Evolutionary conservation across 768 basidiomycete species (phyloP).

Genomic region (Lactifluus echinatus): DNA sequence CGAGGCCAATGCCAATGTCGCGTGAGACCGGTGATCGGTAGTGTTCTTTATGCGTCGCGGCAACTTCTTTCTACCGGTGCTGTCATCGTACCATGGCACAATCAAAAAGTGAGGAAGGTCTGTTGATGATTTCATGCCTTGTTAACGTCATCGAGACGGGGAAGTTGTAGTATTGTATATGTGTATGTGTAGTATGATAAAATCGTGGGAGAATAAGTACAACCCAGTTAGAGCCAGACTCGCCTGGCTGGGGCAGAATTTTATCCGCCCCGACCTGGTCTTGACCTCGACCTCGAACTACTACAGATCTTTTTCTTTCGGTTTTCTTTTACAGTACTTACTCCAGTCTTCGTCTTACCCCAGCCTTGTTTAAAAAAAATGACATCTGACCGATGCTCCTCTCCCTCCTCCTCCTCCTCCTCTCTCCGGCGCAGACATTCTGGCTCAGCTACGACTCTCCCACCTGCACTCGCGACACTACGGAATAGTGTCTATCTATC

Average conservation of each 20-base stretch:
- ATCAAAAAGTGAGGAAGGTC: too few species aligned
- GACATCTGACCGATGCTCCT: constrained; percentile 5
- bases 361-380: constrained; percentile 6
- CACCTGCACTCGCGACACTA: constrained; percentile 22
- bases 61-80: constrained; percentile 41
- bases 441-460: constrained; percentile 36
- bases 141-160: too few species aligned
- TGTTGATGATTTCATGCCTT: constrained; percentile 23
- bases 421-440: constrained; percentile 53
- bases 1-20: constrained; percentile 43
- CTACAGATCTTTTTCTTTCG: background rate
- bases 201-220: constrained; percentile 7
- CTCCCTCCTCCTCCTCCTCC: background rate
- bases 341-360: background rate
- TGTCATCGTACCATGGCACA: too few species aligned
- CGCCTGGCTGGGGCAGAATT: too few species aligned
- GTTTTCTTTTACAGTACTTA: background rate
- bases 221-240: too few species aligned
- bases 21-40: constrained; percentile 52
- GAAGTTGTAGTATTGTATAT: too few species aligned
- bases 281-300: background rate
- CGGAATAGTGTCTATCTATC: constrained; percentile 25
- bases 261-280: background rate
- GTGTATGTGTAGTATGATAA: background rate
- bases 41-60: constrained; percentile 62